Base-by-base conservation (phyloP, 139 green algal genomes). In the Volvox reticuliferus region DNA sequence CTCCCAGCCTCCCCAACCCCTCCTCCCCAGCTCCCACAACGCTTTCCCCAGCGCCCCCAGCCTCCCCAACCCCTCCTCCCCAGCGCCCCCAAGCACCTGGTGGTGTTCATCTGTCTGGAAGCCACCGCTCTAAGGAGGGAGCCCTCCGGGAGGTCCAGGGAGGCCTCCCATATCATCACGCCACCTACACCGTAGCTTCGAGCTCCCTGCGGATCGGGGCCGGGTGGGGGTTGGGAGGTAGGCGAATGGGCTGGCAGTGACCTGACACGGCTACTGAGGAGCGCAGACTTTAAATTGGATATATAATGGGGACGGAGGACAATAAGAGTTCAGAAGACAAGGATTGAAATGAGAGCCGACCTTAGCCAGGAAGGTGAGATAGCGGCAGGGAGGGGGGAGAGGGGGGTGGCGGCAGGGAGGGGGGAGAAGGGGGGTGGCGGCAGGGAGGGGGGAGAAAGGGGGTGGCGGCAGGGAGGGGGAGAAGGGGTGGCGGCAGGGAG, bases 151-250 rank as follows among this genome's bases (percentile, higher is more conserved):
- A 36, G 21, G 63, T 91, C 88, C 78, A 82, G 79, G 9, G 63
- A 79, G 36, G 67, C 88, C 26, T 81, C 88, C 88, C 88, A 91
- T 19, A 87, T 68, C 88, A 91, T 91, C 26, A 91, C 88, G 21
- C 88, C 88, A 17, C n/a, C 71, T 0, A 61, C 2, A 20, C 85
- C 69, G 37, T 82, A 89, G 28, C 71, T 50, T 12, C 71, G 69
- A 12, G 69, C 17, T 12, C 69, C 85, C 85, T 82, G 71, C 0
- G 26, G 26, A 22, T 20, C 0, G 32, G 55, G 37, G 55, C 55
- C 63, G 28, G 68, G 24, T 75, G 12, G 22, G 9, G 6, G 22
- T 26, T 24, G 71, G 28, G 6, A 20, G 6, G 26, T 1, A 79
- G 6, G 21, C 67, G 67, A 75, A 32, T 28, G 14, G 9, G 12